A percentile compares a stretch with the other conserved stretches of the same genome.
Evolutionary conservation across 1,284 basidiomycete genomes (phyloP).

Genomic region (Afroboletus lepidellus): DNA sequence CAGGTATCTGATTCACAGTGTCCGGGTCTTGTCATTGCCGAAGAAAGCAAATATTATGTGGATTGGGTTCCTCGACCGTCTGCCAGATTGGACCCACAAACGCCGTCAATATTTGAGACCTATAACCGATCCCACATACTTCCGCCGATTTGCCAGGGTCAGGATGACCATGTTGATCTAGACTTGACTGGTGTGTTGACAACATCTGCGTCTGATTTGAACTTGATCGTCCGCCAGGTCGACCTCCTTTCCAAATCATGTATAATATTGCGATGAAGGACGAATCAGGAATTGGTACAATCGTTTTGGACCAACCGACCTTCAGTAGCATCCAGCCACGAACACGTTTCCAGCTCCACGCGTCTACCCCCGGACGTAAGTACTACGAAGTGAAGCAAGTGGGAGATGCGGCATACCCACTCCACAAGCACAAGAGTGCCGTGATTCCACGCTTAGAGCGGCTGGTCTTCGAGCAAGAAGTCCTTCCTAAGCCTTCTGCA

Average conservation of each 20-base stretch:
- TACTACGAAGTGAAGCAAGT: slow-evolving; percentile 89
- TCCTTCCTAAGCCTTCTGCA: slow-evolving; percentile 74
- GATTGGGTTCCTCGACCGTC: slow-evolving; percentile 75
- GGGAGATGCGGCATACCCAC: slow-evolving; percentile 84
- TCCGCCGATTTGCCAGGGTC: slow-evolving; percentile 77
- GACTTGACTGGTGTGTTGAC: slow-evolving; percentile 63
- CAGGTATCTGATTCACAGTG: slow-evolving; percentile 84
- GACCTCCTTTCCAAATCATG: slow-evolving; percentile 84
- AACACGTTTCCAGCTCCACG: slow-evolving; percentile 83
- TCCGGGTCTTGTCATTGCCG: slow-evolving; percentile 65
- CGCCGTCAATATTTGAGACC: slow-evolving; percentile 51
- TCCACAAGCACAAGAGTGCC: slow-evolving; percentile 57
- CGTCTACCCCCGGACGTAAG: slow-evolving; percentile 75
- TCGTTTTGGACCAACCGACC: slow-evolving; percentile 65
- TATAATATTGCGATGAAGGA: slow-evolving; percentile 71
- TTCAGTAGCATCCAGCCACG: slow-evolving; percentile 85
- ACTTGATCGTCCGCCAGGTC: slow-evolving; percentile 44
- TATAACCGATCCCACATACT: slow-evolving; percentile 71
- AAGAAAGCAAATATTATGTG: slow-evolving; percentile 67
- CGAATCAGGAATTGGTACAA: slow-evolving; percentile 59
- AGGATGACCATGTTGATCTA: slow-evolving; percentile 77
- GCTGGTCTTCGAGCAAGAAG: slow-evolving; percentile 81
- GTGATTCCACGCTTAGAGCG: slow-evolving; percentile 63
- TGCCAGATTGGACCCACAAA: slow-evolving; percentile 57
- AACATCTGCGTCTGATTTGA: not conserved